Conservation (phyloP, 768 basidiomycete genomes). For the Termitomyces sp. region DNA sequence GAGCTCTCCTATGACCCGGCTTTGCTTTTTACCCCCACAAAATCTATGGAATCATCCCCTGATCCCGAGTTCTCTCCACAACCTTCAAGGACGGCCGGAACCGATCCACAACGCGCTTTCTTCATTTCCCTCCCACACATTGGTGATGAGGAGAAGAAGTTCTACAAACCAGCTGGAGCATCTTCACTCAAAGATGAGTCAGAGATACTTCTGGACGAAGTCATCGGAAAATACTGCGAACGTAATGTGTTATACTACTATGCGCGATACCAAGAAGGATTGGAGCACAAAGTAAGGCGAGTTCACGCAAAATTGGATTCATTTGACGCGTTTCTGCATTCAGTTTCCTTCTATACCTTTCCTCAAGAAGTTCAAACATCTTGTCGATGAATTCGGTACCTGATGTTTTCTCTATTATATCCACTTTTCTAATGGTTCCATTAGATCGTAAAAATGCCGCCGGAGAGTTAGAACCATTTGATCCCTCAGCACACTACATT, state of each 20-base stretch:
- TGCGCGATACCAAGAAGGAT: conserved; percentile 55
- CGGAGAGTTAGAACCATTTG: conserved; percentile 47
- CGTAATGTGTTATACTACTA: conserved; percentile 49
- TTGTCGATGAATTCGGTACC: conserved; percentile 59
- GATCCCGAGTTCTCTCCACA: background rate
- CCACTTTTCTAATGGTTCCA: conserved; percentile 3
- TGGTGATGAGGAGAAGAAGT: conserved; percentile 30
- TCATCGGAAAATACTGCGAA: conserved; percentile 56
- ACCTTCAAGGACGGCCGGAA: background rate
- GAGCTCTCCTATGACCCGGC: conserved; percentile 15
- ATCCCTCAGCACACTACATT: conserved; percentile 55
- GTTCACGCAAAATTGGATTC: conserved; percentile 3
- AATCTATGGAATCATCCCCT: background rate
- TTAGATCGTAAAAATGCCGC: conserved; percentile 44
- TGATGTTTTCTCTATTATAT: conserved; percentile 7
- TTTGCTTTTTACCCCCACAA: conserved; percentile 19
- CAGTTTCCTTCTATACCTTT: conserved; percentile 45
- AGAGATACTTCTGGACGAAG: conserved; percentile 34
- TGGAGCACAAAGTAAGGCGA: conserved; percentile 50
- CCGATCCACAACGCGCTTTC: conserved; percentile 12
- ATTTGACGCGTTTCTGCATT: conserved; percentile 24
- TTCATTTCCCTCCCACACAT: conserved; percentile 38
- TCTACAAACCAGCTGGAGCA: conserved; percentile 35
- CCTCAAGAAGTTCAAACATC: conserved; percentile 29
- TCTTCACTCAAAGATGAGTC: conserved; percentile 28